Conservation (phyloP, 768 basidiomycete genomes). For the Tricholoma saponaceum region DNA sequence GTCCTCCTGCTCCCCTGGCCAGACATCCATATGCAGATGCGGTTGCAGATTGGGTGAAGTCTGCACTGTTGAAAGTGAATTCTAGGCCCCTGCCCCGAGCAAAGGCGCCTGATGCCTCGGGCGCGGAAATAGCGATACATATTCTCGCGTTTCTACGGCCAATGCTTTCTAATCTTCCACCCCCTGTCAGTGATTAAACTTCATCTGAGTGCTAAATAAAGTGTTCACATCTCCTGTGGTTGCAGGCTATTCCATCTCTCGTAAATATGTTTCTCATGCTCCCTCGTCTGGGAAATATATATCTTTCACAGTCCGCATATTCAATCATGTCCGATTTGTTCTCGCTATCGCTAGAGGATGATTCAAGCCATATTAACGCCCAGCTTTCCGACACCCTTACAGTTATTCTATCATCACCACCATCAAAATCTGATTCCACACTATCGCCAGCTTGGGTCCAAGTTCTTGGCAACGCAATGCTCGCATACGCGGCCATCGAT, state of each 20-base stretch:
- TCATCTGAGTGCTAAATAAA: constrained; percentile 2
- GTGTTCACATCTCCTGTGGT: constrained; percentile 1
- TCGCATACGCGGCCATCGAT: constrained; percentile 54
- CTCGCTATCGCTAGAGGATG: constrained; percentile 45
- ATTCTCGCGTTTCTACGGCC: constrained; percentile 69
- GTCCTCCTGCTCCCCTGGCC: constrained; percentile 72
- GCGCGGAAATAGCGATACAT: constrained; percentile 74
- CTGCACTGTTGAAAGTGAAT: constrained; percentile 61
- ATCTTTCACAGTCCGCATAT: constrained; percentile 86
- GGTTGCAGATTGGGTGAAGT: constrained; percentile 76
- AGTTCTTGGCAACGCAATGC: constrained; percentile 69
- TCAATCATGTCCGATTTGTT: constrained; percentile 84
- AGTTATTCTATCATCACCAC: constrained; percentile 65
- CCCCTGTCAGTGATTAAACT: constrained; percentile 52
- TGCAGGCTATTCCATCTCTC: constrained; percentile 69
- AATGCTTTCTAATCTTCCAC: constrained; percentile 55
- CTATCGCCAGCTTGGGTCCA: constrained; percentile 77
- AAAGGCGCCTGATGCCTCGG: constrained; percentile 53
- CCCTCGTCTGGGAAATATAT: constrained; percentile 84
- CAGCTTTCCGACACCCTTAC: constrained; percentile 61
- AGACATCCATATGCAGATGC: constrained; percentile 84
- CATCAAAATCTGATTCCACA: constrained; percentile 62
- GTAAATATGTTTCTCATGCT: constrained; percentile 71
- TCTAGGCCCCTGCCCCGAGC: constrained; percentile 57
- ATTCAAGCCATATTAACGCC: constrained; percentile 42